Evolutionary conservation across 1,284 basidiomycete genomes (phyloP).

Genomic region (Cystobasidium slooffiae): DNA sequence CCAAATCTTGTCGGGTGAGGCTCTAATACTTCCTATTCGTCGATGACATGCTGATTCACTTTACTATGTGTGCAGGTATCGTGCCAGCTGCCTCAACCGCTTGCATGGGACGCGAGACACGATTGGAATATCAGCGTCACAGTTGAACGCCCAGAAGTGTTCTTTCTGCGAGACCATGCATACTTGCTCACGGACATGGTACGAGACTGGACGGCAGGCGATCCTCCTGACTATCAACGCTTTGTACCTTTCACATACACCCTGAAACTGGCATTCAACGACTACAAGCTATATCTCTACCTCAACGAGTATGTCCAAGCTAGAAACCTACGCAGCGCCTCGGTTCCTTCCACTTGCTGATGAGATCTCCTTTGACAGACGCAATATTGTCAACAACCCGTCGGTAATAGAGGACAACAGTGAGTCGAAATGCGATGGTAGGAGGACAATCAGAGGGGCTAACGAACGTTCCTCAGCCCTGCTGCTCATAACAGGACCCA

Average conservation of each 20-base stretch:
- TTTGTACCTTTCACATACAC: constrained; percentile 81
- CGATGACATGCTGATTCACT: not conserved
- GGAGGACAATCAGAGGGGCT: constrained; percentile 3
- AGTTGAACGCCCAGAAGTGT: constrained; percentile 72
- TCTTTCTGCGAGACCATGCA: constrained; percentile 84
- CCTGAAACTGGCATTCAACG: constrained; percentile 70
- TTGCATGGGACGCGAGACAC: constrained; percentile 64
- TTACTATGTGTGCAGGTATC: not conserved
- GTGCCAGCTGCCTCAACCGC: constrained; percentile 59
- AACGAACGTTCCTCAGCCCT: constrained; percentile 63
- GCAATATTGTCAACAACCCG: constrained; percentile 91
- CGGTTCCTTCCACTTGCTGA: not conserved
- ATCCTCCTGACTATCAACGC: constrained; percentile 73
- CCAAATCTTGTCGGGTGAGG: constrained; percentile 67
- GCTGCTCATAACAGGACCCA: constrained; percentile 68
- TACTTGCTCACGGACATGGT: constrained; percentile 87
- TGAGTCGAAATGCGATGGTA: constrained; percentile 55
- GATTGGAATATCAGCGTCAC: constrained; percentile 75
- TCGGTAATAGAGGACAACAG: constrained; percentile 77
- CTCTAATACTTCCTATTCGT: not conserved
- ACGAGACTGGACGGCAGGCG: constrained; percentile 84
- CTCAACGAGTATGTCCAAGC: constrained; percentile 68
- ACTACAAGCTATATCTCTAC: constrained; percentile 78
- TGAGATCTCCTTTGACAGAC: constrained; percentile 53
- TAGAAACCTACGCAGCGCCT: not conserved